Conservation (phyloP, 2,329 filamentous ascomycete species). For the Alternaria consortialis region DNA sequence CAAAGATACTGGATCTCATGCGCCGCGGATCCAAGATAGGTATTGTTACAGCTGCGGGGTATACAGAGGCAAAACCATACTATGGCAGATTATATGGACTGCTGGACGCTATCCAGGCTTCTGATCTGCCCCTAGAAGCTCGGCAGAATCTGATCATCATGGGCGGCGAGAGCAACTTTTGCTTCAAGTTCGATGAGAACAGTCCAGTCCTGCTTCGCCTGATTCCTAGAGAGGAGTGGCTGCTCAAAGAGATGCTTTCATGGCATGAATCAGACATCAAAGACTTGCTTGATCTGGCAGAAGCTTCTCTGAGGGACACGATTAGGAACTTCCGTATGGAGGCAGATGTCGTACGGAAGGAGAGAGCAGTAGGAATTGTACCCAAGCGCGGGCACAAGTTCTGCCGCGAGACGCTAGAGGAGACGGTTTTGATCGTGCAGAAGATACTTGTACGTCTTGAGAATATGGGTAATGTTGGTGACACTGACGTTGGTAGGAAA, state of each 20-base stretch:
- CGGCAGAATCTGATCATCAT: conserved; percentile 87
- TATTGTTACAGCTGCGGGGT: conserved; percentile 96
- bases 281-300: conserved; percentile 86
- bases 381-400: conserved; percentile 71
- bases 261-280: conserved; percentile 82
- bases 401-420: conserved; percentile 87
- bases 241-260: conserved; percentile 77
- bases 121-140: conserved; percentile 69
- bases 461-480: background rate
- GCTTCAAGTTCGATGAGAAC: conserved; percentile 78
- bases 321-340: conserved; percentile 80
- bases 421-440: conserved; percentile 93
- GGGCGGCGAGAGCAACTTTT: conserved; percentile 95
- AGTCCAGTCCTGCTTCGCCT: conserved; percentile 73
- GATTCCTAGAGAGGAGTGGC: conserved; percentile 72
- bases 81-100: conserved; percentile 87
- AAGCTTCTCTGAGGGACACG: conserved; percentile 83
- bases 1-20: conserved; percentile 73
- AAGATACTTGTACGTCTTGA: conserved; percentile 70
- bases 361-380: conserved; percentile 69
- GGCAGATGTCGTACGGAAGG: conserved; percentile 84
- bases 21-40: conserved; percentile 82
- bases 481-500: conserved; percentile 62
- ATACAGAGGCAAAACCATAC: conserved; percentile 87
- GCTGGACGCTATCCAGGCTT: conserved; percentile 77